These are phyloP conservation scores for Melampsora occidentalis DNA, from an alignment of 1,284 basidiomycete genomes.

Conservation along the genomic window DNA sequence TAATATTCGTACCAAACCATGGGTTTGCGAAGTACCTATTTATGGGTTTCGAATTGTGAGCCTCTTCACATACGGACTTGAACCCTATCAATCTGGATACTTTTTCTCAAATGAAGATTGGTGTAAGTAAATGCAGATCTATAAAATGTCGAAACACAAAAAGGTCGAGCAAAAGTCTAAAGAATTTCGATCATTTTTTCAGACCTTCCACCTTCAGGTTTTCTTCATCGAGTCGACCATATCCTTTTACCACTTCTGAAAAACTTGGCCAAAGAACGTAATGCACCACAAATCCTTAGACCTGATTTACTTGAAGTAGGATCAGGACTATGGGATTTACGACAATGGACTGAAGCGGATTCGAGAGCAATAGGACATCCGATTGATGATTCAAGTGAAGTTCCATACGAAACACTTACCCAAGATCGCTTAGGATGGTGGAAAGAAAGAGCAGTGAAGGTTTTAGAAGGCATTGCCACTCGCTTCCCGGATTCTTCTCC, in stretches of 20 bases:
- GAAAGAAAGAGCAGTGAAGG: not conserved
- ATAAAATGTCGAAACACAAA: too few species aligned
- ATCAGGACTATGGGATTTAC: constrained; percentile 29
- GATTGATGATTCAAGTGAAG: constrained; percentile 9
- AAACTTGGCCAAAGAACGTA: not conserved
- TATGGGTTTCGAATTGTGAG: constrained; percentile 35
- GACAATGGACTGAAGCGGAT: constrained; percentile 37
- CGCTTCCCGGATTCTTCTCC: not conserved
- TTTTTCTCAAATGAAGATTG: constrained; percentile 27
- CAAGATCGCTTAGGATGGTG: constrained; percentile 19
- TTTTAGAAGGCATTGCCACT: not conserved
- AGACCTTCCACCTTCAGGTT: constrained; percentile 16
- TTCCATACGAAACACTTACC: not conserved
- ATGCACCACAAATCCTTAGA: not conserved
- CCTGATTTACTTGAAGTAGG: constrained; percentile 30
- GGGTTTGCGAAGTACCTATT: constrained; percentile 36
- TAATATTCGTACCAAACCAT: constrained; percentile 37
- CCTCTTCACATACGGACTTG: constrained; percentile 21
- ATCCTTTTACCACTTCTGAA: constrained; percentile 13
- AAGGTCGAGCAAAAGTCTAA: not conserved
- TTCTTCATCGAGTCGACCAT: not conserved
- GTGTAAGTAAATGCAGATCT: constrained; percentile 39
- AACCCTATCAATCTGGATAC: constrained; percentile 11
- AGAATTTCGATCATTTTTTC: too few species aligned
- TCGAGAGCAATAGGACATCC: not conserved